A percentile compares a stretch with the other conserved stretches of the same genome.
Conservation (phyloP, 2,329 filamentous ascomycete genomes). For the Clonostachys sp. region DNA sequence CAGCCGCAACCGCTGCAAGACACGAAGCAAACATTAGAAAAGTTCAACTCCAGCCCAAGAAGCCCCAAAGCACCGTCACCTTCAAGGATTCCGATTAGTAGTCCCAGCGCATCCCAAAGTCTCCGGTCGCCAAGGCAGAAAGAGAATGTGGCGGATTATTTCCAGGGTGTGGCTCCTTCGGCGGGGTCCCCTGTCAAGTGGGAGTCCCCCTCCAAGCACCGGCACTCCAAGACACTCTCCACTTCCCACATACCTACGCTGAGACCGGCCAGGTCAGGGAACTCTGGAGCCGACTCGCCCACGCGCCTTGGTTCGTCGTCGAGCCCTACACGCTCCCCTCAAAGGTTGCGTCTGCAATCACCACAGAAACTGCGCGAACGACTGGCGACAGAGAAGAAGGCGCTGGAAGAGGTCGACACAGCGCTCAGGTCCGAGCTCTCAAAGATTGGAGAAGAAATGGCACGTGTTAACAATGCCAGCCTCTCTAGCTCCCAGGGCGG, state of each 20-base stretch:
- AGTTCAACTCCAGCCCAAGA: slow-evolving; percentile 49
- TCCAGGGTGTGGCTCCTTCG: slow-evolving; percentile 10
- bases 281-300: slow-evolving; percentile 14
- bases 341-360: slow-evolving; percentile 64
- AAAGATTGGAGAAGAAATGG: slow-evolving; percentile 78
- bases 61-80: slow-evolving; percentile 36
- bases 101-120: slow-evolving; percentile 31
- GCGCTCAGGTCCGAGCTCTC: slow-evolving; percentile 71
- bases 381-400: slow-evolving; percentile 74
- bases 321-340: slow-evolving; percentile 13
- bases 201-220: slow-evolving; percentile 15
- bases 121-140: slow-evolving; percentile 41
- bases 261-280: slow-evolving; percentile 26
- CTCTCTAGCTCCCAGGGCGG: slow-evolving; percentile 16
- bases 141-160: slow-evolving; percentile 31
- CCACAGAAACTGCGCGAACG: slow-evolving; percentile 79
- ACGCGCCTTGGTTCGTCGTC: slow-evolving; percentile 17
- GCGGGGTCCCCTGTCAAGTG: slow-evolving; percentile 4
- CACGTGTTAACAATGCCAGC: slow-evolving; percentile 40
- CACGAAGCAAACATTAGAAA: slow-evolving; percentile 50
- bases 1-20: slow-evolving; percentile 42
- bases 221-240: slow-evolving; percentile 46
- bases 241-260: slow-evolving; percentile 51
- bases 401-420: slow-evolving; percentile 65
- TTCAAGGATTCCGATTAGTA: slow-evolving; percentile 45